phyloP scores from a whole-genome alignment of 345 rosid genomes.

The Brassica incana region DNA sequence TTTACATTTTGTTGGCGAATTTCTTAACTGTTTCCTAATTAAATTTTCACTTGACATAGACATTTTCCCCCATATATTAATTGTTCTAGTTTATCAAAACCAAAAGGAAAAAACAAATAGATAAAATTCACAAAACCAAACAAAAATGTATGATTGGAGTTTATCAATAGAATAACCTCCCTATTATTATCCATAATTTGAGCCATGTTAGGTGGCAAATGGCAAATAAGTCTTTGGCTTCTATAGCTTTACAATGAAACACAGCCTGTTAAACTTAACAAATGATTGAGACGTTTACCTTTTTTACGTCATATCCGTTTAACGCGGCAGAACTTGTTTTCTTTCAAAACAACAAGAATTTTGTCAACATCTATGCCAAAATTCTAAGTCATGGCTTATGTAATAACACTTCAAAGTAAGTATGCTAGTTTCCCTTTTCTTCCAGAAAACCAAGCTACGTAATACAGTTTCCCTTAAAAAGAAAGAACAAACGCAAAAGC shows the following conservation, averaged over 20 bases:
- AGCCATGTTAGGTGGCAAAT: slow-evolving; percentile 31
- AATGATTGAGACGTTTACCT: slow-evolving; percentile 22
- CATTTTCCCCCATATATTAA: not conserved
- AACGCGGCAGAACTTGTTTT: slow-evolving; percentile 12
- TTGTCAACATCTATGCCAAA: not conserved
- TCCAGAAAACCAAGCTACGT: not conserved
- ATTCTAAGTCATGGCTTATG: not conserved
- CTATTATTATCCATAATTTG: slow-evolving; percentile 26
- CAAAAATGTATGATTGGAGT: not conserved
- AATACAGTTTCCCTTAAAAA: slow-evolving; percentile 27
- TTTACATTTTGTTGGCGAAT: not conserved
- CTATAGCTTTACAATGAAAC: slow-evolving; percentile 9
- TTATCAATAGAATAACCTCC: not conserved
- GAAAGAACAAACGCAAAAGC: slow-evolving; percentile 41
- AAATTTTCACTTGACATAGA: not conserved
- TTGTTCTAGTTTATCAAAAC: not conserved
- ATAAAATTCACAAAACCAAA: not conserved
- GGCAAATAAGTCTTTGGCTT: slow-evolving; percentile 21
- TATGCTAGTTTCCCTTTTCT: not conserved
- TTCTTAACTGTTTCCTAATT: not conserved
- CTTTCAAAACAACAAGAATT: not conserved
- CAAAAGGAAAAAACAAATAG: not conserved
- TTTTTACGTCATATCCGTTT: slow-evolving; percentile 7
- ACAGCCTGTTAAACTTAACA: slow-evolving; percentile 33
- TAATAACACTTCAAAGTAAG: not conserved